Percentiles rank a stretch among this genome's conserved stretches.
Evolutionary conservation across 176 grass and related monocot genomes (phyloP).

Genomic region (Elaeis guineensis): DNA sequence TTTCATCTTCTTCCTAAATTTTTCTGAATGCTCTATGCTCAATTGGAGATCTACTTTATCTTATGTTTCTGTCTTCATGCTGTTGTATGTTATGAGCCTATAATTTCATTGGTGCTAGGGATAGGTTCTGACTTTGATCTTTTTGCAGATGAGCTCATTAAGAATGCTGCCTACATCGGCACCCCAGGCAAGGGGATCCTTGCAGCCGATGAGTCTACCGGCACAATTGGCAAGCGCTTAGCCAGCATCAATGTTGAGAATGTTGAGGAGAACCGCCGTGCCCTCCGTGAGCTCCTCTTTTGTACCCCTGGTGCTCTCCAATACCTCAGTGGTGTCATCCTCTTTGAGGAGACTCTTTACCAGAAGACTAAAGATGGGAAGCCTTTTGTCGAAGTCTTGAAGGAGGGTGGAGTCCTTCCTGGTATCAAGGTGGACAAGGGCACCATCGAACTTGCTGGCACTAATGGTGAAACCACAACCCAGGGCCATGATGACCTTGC

Average conservation of each 20-base stretch:
- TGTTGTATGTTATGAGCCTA: no score
- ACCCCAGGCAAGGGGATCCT: constrained; percentile 11
- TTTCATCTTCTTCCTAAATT: no score
- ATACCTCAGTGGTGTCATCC: constrained; percentile 4
- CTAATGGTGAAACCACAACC: constrained; percentile 8
- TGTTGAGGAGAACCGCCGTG: background rate
- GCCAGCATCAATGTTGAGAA: constrained; percentile 7
- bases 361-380: constrained; percentile 5
- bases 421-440: constrained; percentile 11
- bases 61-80: no score
- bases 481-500: constrained; percentile 2
- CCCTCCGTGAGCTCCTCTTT: constrained; percentile 1
- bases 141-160: no score
- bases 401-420: constrained; percentile 6
- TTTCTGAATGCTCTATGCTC: no score
- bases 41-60: no score
- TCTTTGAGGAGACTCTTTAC: constrained; percentile 11
- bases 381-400: constrained; percentile 8
- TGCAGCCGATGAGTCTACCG: constrained; percentile 7
- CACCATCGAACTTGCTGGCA: constrained; percentile 7
- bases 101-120: no score
- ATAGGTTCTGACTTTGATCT: no score
- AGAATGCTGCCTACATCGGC: constrained; percentile 4
- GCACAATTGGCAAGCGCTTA: constrained; percentile 6
- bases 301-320: background rate